phyloP scores from a whole-genome alignment of 306 rosid species.

The Acacia confusa region DNA sequence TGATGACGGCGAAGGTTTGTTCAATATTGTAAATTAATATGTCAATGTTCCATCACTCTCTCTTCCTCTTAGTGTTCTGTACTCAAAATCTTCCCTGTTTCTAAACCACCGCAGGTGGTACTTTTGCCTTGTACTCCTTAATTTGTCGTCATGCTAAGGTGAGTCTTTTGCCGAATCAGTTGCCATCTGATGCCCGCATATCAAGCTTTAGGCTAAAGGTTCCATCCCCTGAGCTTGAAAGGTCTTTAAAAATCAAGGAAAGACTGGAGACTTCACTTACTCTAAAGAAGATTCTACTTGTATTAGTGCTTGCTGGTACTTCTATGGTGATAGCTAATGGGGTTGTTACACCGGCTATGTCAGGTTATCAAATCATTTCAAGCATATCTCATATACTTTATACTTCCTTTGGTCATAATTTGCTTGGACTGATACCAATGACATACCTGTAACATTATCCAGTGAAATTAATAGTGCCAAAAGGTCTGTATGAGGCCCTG shows the following conservation, averaged over 20 bases:
- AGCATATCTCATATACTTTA: conserved; percentile 12
- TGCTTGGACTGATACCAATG: conserved; percentile 27
- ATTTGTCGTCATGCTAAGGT: conserved; percentile 99
- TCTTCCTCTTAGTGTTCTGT: conserved; percentile 7
- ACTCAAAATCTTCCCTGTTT: conserved; percentile 25
- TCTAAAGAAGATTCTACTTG: conserved; percentile 77
- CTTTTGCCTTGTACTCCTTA: conserved; percentile 97
- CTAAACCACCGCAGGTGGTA: conserved; percentile 76
- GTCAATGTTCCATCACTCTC: neutral
- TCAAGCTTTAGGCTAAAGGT: conserved; percentile 97
- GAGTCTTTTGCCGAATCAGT: conserved; percentile 97
- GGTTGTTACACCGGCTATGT: conserved; percentile 96
- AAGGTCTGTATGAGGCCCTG: neutral
- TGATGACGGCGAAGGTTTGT: conserved; percentile 93
- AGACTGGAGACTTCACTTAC: conserved; percentile 81
- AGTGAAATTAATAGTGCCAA: neutral
- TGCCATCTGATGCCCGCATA: conserved; percentile 91
- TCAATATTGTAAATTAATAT: neutral
- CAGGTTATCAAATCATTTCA: conserved; percentile 54
- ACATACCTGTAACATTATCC: neutral
- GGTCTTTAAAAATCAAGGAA: conserved; percentile 94
- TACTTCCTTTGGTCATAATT: conserved; percentile 26
- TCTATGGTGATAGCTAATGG: conserved; percentile 99
- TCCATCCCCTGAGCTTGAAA: conserved; percentile 94
- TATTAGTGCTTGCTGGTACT: conserved; percentile 96